Evolutionary conservation across 169 alveolate species (phyloP).

Genomic region (Plasmodium vinckei): DNA sequence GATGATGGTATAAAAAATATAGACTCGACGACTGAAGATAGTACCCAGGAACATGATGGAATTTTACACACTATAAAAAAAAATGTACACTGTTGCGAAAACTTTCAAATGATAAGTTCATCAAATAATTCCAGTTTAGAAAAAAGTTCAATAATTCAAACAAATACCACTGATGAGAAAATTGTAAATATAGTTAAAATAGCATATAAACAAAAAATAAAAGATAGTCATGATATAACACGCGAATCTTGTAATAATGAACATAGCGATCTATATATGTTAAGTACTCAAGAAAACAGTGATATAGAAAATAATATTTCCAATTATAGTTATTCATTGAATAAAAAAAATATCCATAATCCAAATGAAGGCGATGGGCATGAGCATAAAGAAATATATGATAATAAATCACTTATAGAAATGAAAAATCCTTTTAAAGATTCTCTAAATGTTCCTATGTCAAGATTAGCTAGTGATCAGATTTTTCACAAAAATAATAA

Average conservation of each 20-base stretch:
- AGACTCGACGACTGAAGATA: constrained; percentile 11
- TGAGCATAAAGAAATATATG: not conserved
- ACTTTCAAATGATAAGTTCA: not conserved
- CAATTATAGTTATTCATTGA: constrained; percentile 23
- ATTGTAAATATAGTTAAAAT: constrained; percentile 17
- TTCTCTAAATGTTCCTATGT: not conserved
- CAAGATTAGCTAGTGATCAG: not conserved
- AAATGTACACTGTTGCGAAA: not conserved
- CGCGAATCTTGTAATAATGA: not conserved
- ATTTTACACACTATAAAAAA: constrained; percentile 6
- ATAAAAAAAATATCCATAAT: constrained; percentile 3
- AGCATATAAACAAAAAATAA: constrained; percentile 5
- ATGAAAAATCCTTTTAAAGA: constrained; percentile 6
- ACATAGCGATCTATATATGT: not conserved
- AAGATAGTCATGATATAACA: constrained; percentile 1
- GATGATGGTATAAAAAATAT: not conserved
- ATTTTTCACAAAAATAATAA: not conserved
- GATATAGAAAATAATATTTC: not conserved
- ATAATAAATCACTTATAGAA: not conserved
- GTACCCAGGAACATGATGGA: not conserved
- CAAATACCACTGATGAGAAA: not conserved
- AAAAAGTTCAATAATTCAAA: constrained; percentile 16
- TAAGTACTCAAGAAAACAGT: not conserved
- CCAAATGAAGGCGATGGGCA: not conserved
- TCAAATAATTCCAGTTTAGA: not conserved